Evolutionary conservation across 371 early-diverging fungal genomes (phyloP), one percentile per base, ranked within the genome.

Genomic region (Saksenaea vasiformis): DNA sequence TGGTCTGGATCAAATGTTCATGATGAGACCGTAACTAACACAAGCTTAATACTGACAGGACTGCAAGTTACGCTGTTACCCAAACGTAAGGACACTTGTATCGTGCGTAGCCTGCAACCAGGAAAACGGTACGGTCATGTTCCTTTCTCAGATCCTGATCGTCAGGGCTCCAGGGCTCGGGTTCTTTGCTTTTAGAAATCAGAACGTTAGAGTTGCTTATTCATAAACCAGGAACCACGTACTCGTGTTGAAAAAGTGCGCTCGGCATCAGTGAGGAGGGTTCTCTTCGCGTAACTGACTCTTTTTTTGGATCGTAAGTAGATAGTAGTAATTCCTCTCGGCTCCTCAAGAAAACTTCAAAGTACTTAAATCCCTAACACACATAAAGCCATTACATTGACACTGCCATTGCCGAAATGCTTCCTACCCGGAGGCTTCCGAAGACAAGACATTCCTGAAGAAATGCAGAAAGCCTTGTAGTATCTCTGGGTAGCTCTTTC

Each of bases 51-150:
- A 47, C 19, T 15, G 11, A 27, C 4, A 41, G 3, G 5, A 39
- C 55, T 24, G 14, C 54, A 27, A 9, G 9, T 14, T 10, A 58
- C 1, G 17, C 13, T 73, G 7, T 57, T 79, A 89, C 88, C 90
- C 92, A 93, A 37, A 93, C 90, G 60, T 92, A 93, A 24, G 93
- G 93, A 60, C 91, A 90, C 60, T 85, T 84, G 71, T 93, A 93
- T 19, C 86, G 82, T 17, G 88, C 82, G 64, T 93, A 93, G 11
- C 91, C 93, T 37, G 92, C 90, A 36, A 93, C 74, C 35, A 93
- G 64, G 59, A 93, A 91, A 13, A 87, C 81, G 5, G 87, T 82
- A 5, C 72, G 58, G 11, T 81, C 55, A 63, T 86, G 80, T 51
- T 73, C 74, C 79, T 85, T 74, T 54, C 74, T 74, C 51, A 87